Base-by-base conservation (phyloP, 495 filamentous ascomycete species). In the Hypomontagnella monticulosa region DNA sequence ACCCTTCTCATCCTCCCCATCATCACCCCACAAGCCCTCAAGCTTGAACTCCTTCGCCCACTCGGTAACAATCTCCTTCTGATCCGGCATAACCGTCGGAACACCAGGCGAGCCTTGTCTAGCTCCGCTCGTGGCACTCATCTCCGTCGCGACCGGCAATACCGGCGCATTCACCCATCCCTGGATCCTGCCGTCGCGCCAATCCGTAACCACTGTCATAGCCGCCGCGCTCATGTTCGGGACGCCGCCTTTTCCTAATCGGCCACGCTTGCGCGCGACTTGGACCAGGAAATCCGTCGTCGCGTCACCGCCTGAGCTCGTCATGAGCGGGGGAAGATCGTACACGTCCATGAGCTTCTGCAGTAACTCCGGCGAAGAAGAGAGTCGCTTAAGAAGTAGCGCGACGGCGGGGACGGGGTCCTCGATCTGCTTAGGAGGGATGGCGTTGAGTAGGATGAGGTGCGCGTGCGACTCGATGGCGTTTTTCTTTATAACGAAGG, bases 41-140 rank as follows among this genome's bases (percentile, higher is more conserved):
- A 99, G 83, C 81, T 93, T 93, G 76, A 99, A 98, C 78, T 98
- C 96, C 75, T 89, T 85, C 3, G 93, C 92, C 96, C 95, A 97
- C 75, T 95, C 88, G 15, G 87, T 90, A 14, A 98, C 95, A 66
- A 99, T 90, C 77, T 89, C 85, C 76, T 93, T 93, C 71, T 88
- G 88, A 71, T 94, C 92, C n/a, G 80, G 76, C 50, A 80, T 78
- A 4, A 67, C 66, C 4, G 69, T 68, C 2, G 33, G 36, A 1
- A 9, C 63, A 14, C 36, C 43, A 7, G 43, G 16, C n/a, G 9
- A 14, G 30, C 15, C n/a, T 57, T 66, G 73, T 15, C 76, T 75
- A 19, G 77, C 80, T 19, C 54, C 61, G 6, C 76, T 73, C 30
- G 75, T 77, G 27, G 75, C 77, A 0, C 71, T 58, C 0, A 75